phyloP scores from a whole-genome alignment of 306 rosid species.

The Potentilla sterilis region DNA sequence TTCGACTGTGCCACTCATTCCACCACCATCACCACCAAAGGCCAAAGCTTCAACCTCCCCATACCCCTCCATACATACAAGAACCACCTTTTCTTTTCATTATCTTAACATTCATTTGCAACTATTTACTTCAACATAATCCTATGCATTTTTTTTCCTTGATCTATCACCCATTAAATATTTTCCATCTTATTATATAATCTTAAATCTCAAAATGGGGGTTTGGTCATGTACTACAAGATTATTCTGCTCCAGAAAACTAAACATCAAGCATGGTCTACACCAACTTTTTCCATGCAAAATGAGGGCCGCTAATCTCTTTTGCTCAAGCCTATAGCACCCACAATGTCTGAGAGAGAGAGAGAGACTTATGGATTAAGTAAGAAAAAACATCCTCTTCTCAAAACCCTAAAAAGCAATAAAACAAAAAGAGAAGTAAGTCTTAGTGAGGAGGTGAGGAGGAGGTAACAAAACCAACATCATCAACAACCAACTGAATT shows the following conservation, averaged over 20 bases:
- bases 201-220: constrained; percentile 29
- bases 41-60: not conserved
- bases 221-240: constrained; percentile 26
- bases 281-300: constrained; percentile 55
- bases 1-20: constrained; percentile 3
- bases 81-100: constrained; percentile 28
- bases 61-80: constrained; percentile 11
- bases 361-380: constrained; percentile 79
- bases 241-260: constrained; percentile 28
- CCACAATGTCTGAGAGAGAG: constrained; percentile 25
- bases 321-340: constrained; percentile 32
- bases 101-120: not conserved
- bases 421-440: constrained; percentile 59
- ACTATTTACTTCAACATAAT: not conserved
- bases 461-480: not conserved
- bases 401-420: constrained; percentile 80
- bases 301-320: constrained; percentile 46
- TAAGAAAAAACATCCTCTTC: constrained; percentile 46
- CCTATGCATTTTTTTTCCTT: constrained; percentile 31
- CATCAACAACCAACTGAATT: constrained; percentile 27
- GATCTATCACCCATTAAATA: constrained; percentile 28
- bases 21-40: constrained; percentile 26
- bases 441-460: not conserved
- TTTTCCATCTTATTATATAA: not conserved
- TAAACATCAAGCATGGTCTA: not conserved